Evolutionary conservation across 140 eudicot species (phyloP), one percentile per base, ranked within the genome.

Genomic region (Eryngium alpinum): DNA sequence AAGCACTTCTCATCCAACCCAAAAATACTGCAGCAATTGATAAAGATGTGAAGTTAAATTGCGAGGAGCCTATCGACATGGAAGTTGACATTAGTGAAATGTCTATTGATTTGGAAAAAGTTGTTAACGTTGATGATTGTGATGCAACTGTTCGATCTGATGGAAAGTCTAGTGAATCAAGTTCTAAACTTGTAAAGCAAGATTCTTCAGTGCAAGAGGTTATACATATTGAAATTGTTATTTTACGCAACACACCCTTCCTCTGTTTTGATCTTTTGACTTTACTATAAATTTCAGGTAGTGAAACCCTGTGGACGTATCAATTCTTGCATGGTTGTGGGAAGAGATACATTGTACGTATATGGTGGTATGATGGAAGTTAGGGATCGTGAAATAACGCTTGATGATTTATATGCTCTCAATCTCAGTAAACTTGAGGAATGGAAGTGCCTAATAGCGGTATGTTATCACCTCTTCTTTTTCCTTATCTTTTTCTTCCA

Each of bases 311-410:
- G 99, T 84, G 99, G 99, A 25, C 95, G 99, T 19, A 95, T 95
- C 84, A 95, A 95, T 87, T 80, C 95, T 22, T 89, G 95, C 84
- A 86, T 92, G 94, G 97, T 86, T 71, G 96, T 95, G 75, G 99
- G 97, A 81, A 88, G 86, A 87, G 99, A 95, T 90, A 92, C 93
- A 11, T 75, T 95, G 72, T 95, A 95, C 79, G 77, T 95, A 19
- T 95, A 87, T 78, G 99, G 99, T 12, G 99, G 99, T 78, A 95
- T 95, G 99, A 90, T 95, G 99, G 99, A 95, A 89, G 84, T 89
- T 70, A 91, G 83, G 88, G 99, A 92, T 88, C 92, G 84, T 84
- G 99, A 95, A 84, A 88, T 95, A 83, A 91, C 99, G 21, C 97
- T 95, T 44, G 99, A 95, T 83, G 99, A 95, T 90, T 74, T 95